Evolutionary conservation across 1,284 basidiomycete species (phyloP).

Genomic region (Cutaneotrichosporon spelunceum): DNA sequence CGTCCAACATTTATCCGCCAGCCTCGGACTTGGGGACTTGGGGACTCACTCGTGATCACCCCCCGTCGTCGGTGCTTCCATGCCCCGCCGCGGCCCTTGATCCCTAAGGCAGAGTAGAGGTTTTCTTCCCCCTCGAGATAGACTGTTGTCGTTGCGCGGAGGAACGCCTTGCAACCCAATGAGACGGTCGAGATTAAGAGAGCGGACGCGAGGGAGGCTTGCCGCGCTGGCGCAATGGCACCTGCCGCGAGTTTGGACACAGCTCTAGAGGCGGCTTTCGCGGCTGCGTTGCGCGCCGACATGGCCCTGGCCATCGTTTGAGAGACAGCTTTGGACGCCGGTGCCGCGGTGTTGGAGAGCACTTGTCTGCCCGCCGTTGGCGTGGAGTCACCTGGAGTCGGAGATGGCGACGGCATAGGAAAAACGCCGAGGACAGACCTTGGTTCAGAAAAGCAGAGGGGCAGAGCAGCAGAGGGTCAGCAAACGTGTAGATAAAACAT

Average conservation of each 20-base stretch:
- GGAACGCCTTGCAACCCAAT: constrained; percentile 70
- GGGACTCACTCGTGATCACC: constrained; percentile 68
- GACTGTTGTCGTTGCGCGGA: constrained; percentile 64
- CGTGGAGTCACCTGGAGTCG: not conserved
- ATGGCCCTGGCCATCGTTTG: not conserved
- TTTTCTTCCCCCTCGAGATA: constrained; percentile 64
- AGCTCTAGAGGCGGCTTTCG: not conserved
- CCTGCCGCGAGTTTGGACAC: not conserved
- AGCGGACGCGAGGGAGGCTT: constrained; percentile 36
- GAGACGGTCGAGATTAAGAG: constrained; percentile 55
- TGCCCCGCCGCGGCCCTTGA: constrained; percentile 27
- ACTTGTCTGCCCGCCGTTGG: not conserved
- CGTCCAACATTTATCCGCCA: too few species aligned
- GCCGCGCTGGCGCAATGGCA: not conserved
- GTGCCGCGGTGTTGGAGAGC: not conserved
- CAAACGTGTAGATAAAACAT: not conserved
- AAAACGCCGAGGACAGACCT: not conserved
- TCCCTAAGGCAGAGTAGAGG: constrained; percentile 63
- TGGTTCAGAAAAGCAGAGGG: not conserved
- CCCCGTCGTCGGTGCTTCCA: constrained; percentile 59
- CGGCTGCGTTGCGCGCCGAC: not conserved
- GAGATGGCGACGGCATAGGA: not conserved
- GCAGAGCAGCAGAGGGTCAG: not conserved
- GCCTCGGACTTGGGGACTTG: too few species aligned
- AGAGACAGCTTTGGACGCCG: not conserved